These are phyloP conservation scores for Symbiodinium natans DNA, from an alignment of 73 alveolate genomes.

Conservation along the genomic window DNA sequence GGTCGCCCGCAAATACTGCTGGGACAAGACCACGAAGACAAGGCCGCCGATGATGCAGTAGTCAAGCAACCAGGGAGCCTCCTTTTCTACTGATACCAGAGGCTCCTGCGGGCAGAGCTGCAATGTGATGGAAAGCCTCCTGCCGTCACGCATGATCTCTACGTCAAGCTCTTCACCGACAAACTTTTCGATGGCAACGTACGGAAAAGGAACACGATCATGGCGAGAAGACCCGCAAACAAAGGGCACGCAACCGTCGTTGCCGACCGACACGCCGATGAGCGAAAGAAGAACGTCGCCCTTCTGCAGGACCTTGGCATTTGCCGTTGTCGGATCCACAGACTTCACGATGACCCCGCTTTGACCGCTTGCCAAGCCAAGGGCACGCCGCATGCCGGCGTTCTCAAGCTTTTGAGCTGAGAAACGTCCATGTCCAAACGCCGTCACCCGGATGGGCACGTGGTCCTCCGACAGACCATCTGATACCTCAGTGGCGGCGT, in stretches of 20 bases:
- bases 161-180: conserved; percentile 86
- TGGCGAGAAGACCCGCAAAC: conserved; percentile 72
- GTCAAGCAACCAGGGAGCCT: conserved; percentile 92
- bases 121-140: conserved; percentile 15
- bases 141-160: conserved; percentile 61
- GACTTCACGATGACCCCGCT: conserved; percentile 76
- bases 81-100: conserved; percentile 76
- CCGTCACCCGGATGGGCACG: conserved; percentile 54
- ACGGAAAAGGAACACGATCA: conserved; percentile 72
- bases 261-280: conserved; percentile 66
- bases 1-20: conserved; percentile 74
- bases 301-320: conserved; percentile 43
- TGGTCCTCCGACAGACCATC: not conserved
- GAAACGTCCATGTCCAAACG: conserved; percentile 75
- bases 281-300: conserved; percentile 68
- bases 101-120: conserved; percentile 80
- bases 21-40: conserved; percentile 68
- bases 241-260: conserved; percentile 77
- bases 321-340: conserved; percentile 40
- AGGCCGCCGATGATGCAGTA: conserved; percentile 67
- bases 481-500: not conserved
- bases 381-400: conserved; percentile 70
- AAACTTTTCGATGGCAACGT: conserved; percentile 46
- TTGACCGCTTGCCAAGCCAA: conserved; percentile 18
- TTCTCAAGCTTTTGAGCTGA: conserved; percentile 49